These are phyloP conservation scores for Dendrothele bispora DNA, from an alignment of 768 basidiomycete species.

Conservation along the genomic window DNA sequence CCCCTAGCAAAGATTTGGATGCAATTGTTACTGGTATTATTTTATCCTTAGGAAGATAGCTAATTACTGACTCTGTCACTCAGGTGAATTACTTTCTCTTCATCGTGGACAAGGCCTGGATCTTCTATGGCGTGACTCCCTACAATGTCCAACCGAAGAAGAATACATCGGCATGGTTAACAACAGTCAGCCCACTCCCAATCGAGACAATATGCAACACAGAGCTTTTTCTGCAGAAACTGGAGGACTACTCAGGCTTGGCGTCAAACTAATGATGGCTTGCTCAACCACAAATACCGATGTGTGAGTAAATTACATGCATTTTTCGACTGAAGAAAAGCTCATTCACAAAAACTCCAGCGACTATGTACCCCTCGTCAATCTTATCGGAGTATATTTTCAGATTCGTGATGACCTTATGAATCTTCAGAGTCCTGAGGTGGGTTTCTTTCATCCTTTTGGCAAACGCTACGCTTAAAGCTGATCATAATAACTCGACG, in stretches of 20 bases:
- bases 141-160: constrained; percentile 90
- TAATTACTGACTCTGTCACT: neutral
- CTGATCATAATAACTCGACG: too few species aligned
- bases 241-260: constrained; percentile 88
- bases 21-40: constrained; percentile 70
- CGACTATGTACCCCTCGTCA: constrained; percentile 90
- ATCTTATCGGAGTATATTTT: constrained; percentile 91
- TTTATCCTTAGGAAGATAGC: neutral
- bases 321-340: neutral
- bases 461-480: too few species aligned
- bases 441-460: constrained; percentile 27
- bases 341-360: constrained; percentile 34
- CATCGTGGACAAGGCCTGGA: constrained; percentile 96
- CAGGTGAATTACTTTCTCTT: constrained; percentile 73
- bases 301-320: constrained; percentile 40
- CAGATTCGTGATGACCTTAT: constrained; percentile 98
- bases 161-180: constrained; percentile 97
- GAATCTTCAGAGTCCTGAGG: constrained; percentile 88
- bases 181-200: constrained; percentile 60
- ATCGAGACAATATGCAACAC: neutral
- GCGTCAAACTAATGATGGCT: constrained; percentile 96
- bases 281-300: constrained; percentile 62
- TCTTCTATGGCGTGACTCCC: constrained; percentile 89
- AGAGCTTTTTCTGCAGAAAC: constrained; percentile 61
- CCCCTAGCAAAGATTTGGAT: constrained; percentile 50